These are phyloP conservation scores for Phoma sp. DNA, from an alignment of 2,329 filamentous ascomycete species.

Conservation along the genomic window DNA sequence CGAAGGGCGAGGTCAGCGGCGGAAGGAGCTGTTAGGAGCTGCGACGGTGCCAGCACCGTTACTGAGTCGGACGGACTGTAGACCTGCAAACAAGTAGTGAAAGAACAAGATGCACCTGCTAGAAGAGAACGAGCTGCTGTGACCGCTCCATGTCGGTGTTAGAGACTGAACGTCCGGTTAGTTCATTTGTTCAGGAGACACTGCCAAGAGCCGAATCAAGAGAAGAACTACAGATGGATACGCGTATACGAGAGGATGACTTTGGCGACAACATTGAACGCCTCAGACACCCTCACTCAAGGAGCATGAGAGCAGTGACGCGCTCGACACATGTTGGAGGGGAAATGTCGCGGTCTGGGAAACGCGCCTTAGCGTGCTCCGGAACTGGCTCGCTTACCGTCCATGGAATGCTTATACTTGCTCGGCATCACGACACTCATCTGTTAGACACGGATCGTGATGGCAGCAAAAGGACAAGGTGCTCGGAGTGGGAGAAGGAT, in stretches of 20 bases:
- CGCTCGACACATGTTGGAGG: neutral
- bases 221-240: conserved; percentile 4
- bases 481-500: neutral
- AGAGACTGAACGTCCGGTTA: neutral
- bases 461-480: neutral
- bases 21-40: neutral
- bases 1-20: neutral
- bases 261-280: neutral
- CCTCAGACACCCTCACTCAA: neutral
- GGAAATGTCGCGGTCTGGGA: conserved; percentile 6
- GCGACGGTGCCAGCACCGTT: conserved; percentile 12
- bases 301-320: neutral
- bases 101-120: neutral
- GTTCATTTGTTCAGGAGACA: conserved; percentile 10
- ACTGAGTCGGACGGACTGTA: neutral
- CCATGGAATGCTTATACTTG: conserved; percentile 5
- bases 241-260: neutral
- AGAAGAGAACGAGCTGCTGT: conserved; percentile 7
- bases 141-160: conserved; percentile 4
- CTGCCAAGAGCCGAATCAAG: conserved; percentile 14
- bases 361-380: conserved; percentile 13
- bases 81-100: neutral
- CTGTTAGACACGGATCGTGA: neutral
- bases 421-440: conserved; percentile 4
- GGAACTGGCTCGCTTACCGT: conserved; percentile 14